These are phyloP conservation scores for Mesembryanthemum crystallinum DNA, from an alignment of 148 eudicot species.

Conservation along the genomic window DNA sequence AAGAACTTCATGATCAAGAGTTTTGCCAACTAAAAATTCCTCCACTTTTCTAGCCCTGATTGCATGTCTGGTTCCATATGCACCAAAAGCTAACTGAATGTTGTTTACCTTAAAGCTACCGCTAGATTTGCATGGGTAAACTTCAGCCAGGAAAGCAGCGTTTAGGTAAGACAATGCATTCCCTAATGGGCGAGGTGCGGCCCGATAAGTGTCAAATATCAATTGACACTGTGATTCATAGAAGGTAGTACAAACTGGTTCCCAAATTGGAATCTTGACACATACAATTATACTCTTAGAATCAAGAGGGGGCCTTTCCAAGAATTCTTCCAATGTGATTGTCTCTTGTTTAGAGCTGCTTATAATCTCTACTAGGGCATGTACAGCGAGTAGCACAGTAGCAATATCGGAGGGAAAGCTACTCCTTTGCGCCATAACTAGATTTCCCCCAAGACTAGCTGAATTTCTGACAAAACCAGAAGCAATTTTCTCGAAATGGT, in stretches of 20 bases:
- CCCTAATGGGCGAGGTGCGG: constrained; percentile 88
- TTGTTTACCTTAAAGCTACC: constrained; percentile 39
- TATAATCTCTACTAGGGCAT: constrained; percentile 49
- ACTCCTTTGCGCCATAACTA: constrained; percentile 82
- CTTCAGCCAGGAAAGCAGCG: constrained; percentile 80
- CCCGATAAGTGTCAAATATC: constrained; percentile 75
- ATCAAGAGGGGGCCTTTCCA: constrained; percentile 58
- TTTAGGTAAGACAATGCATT: constrained; percentile 76
- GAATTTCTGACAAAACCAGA: constrained; percentile 65
- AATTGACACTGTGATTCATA: constrained; percentile 34
- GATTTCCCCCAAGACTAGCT: constrained; percentile 92
- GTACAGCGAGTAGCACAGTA: constrained; percentile 71
- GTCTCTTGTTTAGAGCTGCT: constrained; percentile 36
- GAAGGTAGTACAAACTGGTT: constrained; percentile 18
- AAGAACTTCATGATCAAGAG: constrained; percentile 38
- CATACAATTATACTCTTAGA: constrained; percentile 50
- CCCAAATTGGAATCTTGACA: constrained; percentile 56
- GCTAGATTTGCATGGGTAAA: constrained; percentile 30
- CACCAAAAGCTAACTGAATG: constrained; percentile 72
- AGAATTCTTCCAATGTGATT: constrained; percentile 62
- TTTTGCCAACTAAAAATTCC: constrained; percentile 51
- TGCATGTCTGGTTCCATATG: constrained; percentile 69
- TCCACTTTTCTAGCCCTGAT: constrained; percentile 67
- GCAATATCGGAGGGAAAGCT: constrained; percentile 84
- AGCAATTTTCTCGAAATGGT: constrained; percentile 82